Base-by-base conservation (phyloP, 805 yeast species). In the Saturnispora galanensis region DNA sequence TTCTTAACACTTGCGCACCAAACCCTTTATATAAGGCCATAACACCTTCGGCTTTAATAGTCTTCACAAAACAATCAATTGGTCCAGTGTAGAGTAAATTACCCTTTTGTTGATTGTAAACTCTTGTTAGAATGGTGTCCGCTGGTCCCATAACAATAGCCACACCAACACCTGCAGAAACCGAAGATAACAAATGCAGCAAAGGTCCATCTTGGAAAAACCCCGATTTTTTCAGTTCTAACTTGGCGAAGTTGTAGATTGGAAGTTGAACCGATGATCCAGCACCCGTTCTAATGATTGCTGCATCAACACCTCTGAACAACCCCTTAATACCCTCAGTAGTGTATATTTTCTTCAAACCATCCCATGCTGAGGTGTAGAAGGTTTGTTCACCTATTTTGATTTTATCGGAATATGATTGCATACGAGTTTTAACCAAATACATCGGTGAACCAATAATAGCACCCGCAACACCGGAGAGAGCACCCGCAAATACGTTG, bases 211-310 rank as follows among this genome's bases (percentile, higher is more conserved):
- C 83, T 5, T 62, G 60, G 47, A 81, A 68, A 13, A 80, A 31
- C 28, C 75, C 68, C 54, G 78, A 60, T 15, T 71, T 68, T 39
- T 76, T 65, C 18, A 89, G 62, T 49, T 76, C 70, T 50, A 71
- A 65, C 63, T 93, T 93, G 42, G 86, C 77, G 47, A 76, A 75
- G 61, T 81, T 84, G 67, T 93, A 93, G 40, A 88, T 79, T 12
- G 98, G 97, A 54, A 93, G 69, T 67, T 93, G 98, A 34, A 86
- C 96, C 21, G 95, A 76, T 7, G 98, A 93, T 2, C 97, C 98
- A 46, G 88, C 83, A 56, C 96, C 96, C 1, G 97, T 93, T 65
- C 98, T 76, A 50, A 93, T 67, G 30, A 88, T 77, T 2, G 98
- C 97, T 2, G 98, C 96, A 57, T 86, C 95, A 4, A 88, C 86